phyloP scores from a whole-genome alignment of 2,329 filamentous ascomycete genomes.

The Madurella fahalii region DNA sequence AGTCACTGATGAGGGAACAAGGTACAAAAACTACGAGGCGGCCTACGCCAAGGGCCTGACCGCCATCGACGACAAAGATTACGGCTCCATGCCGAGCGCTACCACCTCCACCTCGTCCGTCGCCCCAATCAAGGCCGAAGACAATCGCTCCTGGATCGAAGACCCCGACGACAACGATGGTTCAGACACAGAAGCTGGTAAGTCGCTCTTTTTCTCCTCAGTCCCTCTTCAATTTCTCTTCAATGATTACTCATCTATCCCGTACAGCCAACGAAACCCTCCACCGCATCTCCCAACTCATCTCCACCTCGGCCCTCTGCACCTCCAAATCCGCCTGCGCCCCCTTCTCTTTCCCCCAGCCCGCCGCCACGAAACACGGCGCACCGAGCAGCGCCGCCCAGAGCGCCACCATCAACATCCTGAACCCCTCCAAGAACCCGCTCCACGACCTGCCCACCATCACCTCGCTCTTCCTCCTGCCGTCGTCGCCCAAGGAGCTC shows the following conservation, averaged over 20 bases:
- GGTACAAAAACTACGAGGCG: slow-evolving; percentile 44
- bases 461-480: slow-evolving; percentile 38
- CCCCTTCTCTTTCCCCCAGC: slow-evolving; percentile 12
- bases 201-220: slow-evolving; percentile 4
- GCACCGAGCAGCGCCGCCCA: slow-evolving; percentile 5
- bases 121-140: slow-evolving; percentile 19
- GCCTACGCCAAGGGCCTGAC: slow-evolving; percentile 25
- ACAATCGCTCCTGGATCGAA: slow-evolving; percentile 13
- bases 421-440: slow-evolving; percentile 15
- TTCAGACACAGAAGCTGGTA: slow-evolving; percentile 34
- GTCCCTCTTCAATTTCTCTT: not conserved
- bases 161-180: slow-evolving; percentile 9
- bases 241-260: not conserved
- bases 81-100: slow-evolving; percentile 24
- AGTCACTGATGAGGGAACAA: slow-evolving; percentile 34
- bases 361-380: too few species aligned
- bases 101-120: slow-evolving; percentile 29
- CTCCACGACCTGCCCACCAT: slow-evolving; percentile 37
- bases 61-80: slow-evolving; percentile 26
- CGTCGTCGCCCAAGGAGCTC: slow-evolving; percentile 42
- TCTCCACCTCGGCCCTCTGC: slow-evolving; percentile 16
- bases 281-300: slow-evolving; percentile 31
- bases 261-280: slow-evolving; percentile 31
- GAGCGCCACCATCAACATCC: slow-evolving; percentile 14
- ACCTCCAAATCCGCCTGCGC: slow-evolving; percentile 15